These are phyloP conservation scores for Aspergillus ostianus DNA, from an alignment of 495 filamentous ascomycete genomes.

Conservation along the genomic window DNA sequence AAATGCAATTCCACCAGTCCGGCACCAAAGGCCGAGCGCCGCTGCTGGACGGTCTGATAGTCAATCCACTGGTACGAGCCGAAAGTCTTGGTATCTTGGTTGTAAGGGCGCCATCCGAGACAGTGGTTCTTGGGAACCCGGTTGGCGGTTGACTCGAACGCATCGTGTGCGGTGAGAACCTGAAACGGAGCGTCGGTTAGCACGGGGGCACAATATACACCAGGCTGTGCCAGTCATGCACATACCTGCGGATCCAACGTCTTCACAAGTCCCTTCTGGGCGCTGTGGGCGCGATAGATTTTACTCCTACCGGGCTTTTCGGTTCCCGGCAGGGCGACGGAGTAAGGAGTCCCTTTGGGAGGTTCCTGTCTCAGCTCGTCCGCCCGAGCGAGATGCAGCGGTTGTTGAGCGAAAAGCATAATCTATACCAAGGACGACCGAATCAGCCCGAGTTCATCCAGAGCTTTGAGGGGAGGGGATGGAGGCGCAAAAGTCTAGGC, in stretches of 20 bases:
- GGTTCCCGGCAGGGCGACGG: constrained; percentile 68
- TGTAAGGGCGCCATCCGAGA: constrained; percentile 79
- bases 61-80: constrained; percentile 81
- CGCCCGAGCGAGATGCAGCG: constrained; percentile 41
- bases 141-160: constrained; percentile 71
- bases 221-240: neutral
- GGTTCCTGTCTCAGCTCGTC: constrained; percentile 42
- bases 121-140: constrained; percentile 61
- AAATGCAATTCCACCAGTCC: constrained; percentile 83
- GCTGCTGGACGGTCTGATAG: constrained; percentile 74
- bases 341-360: constrained; percentile 47
- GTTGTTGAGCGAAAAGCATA: constrained; percentile 44
- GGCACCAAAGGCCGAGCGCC: constrained; percentile 81
- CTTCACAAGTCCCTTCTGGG: constrained; percentile 65
- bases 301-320: constrained; percentile 68
- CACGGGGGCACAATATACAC: neutral
- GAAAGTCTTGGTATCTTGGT: constrained; percentile 70
- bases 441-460: neutral
- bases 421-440: neutral
- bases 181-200: constrained; percentile 18
- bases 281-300: constrained; percentile 82
- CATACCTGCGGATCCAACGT: constrained; percentile 72
- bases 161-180: constrained; percentile 72
- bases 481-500: neutral
- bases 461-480: neutral